These are phyloP conservation scores for Balakata baccata DNA, from an alignment of 345 rosid genomes.

Conservation along the genomic window DNA sequence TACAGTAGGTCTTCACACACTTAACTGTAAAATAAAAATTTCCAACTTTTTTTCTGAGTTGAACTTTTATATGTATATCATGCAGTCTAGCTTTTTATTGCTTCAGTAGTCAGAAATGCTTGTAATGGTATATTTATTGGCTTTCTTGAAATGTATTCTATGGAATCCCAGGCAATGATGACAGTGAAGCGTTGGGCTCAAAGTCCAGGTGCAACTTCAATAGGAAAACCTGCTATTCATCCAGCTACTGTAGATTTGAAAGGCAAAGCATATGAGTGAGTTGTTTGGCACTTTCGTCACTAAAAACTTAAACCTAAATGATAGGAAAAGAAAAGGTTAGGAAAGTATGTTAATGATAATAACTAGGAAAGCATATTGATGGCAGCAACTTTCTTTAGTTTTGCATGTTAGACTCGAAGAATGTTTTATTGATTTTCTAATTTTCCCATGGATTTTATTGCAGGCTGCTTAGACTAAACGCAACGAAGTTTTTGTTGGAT, in stretches of 20 bases:
- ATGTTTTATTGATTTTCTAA: neutral
- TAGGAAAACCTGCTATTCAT: conserved; percentile 92
- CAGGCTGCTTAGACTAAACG: conserved; percentile 79
- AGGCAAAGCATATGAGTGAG: conserved; percentile 97
- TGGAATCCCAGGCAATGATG: conserved; percentile 75
- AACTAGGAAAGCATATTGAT: too few species aligned
- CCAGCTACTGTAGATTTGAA: conserved; percentile 94
- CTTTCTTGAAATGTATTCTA: conserved; percentile 3
- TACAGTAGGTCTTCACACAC: conserved; percentile 43
- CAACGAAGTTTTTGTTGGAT: conserved; percentile 72
- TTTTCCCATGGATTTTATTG: conserved; percentile 12
- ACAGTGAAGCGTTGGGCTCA: conserved; percentile 89
- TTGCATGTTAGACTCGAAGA: neutral
- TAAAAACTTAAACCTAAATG: neutral
- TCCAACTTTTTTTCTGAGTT: neutral
- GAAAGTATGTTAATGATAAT: neutral
- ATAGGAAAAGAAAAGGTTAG: too few species aligned
- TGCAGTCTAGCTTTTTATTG: neutral
- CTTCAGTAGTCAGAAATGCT: too few species aligned
- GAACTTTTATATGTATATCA: too few species aligned
- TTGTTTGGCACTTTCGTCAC: neutral
- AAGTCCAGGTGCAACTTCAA: conserved; percentile 60
- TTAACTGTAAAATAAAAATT: neutral
- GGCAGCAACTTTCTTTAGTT: neutral
- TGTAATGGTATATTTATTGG: neutral